Conservation (phyloP, 495 filamentous ascomycete genomes). For the Lasiosphaeriaceae sp. region DNA sequence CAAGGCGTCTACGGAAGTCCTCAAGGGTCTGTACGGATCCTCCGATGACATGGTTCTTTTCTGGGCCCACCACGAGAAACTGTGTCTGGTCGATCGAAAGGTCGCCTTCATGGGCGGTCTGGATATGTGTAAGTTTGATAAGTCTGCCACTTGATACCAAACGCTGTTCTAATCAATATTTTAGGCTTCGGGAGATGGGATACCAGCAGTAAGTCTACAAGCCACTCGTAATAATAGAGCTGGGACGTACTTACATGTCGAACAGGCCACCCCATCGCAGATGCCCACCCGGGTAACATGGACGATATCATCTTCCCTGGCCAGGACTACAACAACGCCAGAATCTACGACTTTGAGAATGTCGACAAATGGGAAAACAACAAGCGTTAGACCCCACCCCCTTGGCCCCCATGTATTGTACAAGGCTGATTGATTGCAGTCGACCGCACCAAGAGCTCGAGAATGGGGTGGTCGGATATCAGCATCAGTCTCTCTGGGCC, state of each 20-base stretch:
- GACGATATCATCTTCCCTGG: conserved; percentile 77
- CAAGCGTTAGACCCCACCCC: conserved; percentile 45
- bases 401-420: background rate
- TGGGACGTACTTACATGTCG: conserved; percentile 24
- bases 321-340: conserved; percentile 93
- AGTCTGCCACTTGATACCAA: background rate
- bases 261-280: conserved; percentile 71
- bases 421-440: conserved; percentile 39
- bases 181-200: conserved; percentile 61
- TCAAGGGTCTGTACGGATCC: conserved; percentile 75
- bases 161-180: background rate
- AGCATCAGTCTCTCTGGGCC: conserved; percentile 77
- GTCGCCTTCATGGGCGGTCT: conserved; percentile 89
- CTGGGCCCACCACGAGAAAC: conserved; percentile 96
- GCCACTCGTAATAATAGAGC: background rate
- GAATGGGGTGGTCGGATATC: conserved; percentile 95
- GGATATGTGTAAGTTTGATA: conserved; percentile 50
- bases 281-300: conserved; percentile 76
- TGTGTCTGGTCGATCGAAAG: conserved; percentile 75
- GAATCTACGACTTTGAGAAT: conserved; percentile 82
- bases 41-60: conserved; percentile 79
- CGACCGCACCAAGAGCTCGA: conserved; percentile 68
- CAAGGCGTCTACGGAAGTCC: conserved; percentile 59
- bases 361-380: conserved; percentile 83
- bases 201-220: conserved; percentile 44